Conservation (phyloP, 2,329 filamentous ascomycete species). For the Aspergillus sp. region DNA sequence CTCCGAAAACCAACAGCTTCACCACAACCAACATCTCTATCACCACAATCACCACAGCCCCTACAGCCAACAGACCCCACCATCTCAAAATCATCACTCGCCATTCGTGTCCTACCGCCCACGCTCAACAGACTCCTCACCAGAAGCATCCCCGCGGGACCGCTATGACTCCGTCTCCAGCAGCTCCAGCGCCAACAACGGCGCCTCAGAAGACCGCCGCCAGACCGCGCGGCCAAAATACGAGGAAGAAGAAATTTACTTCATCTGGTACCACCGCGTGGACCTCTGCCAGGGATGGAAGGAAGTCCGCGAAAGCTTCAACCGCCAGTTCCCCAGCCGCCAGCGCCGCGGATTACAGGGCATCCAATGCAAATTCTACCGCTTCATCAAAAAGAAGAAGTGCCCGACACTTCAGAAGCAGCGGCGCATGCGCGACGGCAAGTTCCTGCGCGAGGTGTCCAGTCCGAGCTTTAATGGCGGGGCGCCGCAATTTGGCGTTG, state of each 20-base stretch:
- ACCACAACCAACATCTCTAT: not conserved
- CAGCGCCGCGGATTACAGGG: constrained; percentile 44
- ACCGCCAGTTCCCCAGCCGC: constrained; percentile 42
- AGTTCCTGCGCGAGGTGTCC: constrained; percentile 36
- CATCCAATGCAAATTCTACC: constrained; percentile 52
- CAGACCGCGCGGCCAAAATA: constrained; percentile 48
- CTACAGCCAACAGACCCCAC: constrained; percentile 8
- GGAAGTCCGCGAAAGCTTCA: constrained; percentile 45
- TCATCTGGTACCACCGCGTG: constrained; percentile 52
- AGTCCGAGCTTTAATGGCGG: constrained; percentile 21
- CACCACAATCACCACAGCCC: not conserved
- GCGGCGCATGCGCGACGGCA: constrained; percentile 39
- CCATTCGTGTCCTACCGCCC: constrained; percentile 28
- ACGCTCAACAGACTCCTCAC: constrained; percentile 33
- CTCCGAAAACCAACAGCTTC: constrained; percentile 3
- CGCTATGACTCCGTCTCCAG: constrained; percentile 44
- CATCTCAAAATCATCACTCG: constrained; percentile 17
- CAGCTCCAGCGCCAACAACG: constrained; percentile 32
- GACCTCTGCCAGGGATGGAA: constrained; percentile 49
- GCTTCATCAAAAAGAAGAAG: constrained; percentile 47
- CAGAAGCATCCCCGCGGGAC: constrained; percentile 38
- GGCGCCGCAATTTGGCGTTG: constrained; percentile 40
- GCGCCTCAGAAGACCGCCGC: constrained; percentile 29
- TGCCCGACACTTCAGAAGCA: constrained; percentile 47
- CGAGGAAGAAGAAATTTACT: constrained; percentile 48